phyloP scores from a whole-genome alignment of 805 yeast species.

The Wickerhamomyces chaumierensis region DNA sequence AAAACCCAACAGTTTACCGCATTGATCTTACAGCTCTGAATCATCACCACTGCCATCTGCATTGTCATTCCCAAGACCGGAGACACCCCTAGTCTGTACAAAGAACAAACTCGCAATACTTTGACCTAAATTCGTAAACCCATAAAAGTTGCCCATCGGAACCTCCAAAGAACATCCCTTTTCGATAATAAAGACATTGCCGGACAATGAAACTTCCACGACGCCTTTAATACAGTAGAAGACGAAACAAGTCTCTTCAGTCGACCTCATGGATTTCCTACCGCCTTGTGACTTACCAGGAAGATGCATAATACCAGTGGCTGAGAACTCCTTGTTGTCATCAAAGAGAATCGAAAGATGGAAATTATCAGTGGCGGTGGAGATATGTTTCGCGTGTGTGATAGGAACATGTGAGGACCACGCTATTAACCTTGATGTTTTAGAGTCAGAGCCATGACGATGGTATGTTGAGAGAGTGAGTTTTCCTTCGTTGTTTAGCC shows the following conservation, averaged over 20 bases:
- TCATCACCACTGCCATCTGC: constrained; percentile 3
- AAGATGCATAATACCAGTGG: constrained; percentile 55
- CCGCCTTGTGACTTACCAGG: constrained; percentile 42
- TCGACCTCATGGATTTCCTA: constrained; percentile 44
- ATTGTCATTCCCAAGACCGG: constrained; percentile 11
- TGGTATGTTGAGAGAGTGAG: constrained; percentile 37
- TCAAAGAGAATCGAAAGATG: constrained; percentile 55
- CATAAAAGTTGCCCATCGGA: constrained; percentile 68
- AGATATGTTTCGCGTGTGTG: constrained; percentile 28
- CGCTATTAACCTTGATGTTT: constrained; percentile 40
- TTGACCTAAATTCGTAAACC: constrained; percentile 42
- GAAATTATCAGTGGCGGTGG: constrained; percentile 40
- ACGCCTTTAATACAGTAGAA: constrained; percentile 68
- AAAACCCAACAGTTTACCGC: too few species aligned
- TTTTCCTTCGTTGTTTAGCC: constrained; percentile 32
- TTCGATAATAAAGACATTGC: constrained; percentile 45
- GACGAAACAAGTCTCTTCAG: constrained; percentile 54
- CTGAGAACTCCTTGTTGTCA: constrained; percentile 49
- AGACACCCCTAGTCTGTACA: constrained; percentile 44
- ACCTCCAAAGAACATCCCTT: constrained; percentile 73
- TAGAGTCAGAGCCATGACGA: constrained; percentile 36
- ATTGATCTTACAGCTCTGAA: neutral
- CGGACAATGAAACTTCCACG: constrained; percentile 54
- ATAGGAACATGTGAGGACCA: constrained; percentile 47
- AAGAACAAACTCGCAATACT: constrained; percentile 56